Conservation (phyloP, 2,329 filamentous ascomycete genomes). For the Mycogone perniciosa region DNA sequence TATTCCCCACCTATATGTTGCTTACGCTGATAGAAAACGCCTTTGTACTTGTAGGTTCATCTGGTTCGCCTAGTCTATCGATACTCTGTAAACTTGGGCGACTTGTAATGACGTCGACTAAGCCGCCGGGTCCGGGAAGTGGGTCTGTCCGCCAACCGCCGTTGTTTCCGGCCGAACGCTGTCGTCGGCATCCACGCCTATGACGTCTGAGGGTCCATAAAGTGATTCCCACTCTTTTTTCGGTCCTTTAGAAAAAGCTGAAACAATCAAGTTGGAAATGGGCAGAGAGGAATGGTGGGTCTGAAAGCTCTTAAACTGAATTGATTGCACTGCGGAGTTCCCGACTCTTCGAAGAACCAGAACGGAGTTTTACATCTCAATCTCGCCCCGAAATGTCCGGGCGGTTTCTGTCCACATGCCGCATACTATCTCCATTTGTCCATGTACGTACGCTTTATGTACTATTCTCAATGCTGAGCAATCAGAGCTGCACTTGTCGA, state of each 20-base stretch:
- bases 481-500: background rate
- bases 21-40: too few relatives aligned
- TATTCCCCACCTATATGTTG: too few relatives aligned
- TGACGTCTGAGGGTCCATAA: conserved; percentile 2
- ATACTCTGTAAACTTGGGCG: background rate
- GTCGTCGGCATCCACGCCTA: conserved; percentile 4
- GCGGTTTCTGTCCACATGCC: too few relatives aligned
- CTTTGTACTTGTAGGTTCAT: too few relatives aligned
- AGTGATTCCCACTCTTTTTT: background rate
- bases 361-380: too few relatives aligned
- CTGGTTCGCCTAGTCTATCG: background rate
- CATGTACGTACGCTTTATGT: too few relatives aligned
- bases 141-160: conserved; percentile 5
- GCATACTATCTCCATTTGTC: too few relatives aligned
- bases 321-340: too few relatives aligned
- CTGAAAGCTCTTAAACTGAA: background rate
- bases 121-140: conserved; percentile 9
- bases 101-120: conserved; percentile 5
- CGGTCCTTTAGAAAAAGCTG: background rate
- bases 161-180: conserved; percentile 4
- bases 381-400: too few relatives aligned
- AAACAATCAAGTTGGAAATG: background rate
- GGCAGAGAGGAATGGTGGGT: background rate
- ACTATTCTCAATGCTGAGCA: background rate
- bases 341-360: too few relatives aligned